phyloP scores from a whole-genome alignment of 2,329 filamentous ascomycete genomes.

The Fusarium pseudograminearum region DNA sequence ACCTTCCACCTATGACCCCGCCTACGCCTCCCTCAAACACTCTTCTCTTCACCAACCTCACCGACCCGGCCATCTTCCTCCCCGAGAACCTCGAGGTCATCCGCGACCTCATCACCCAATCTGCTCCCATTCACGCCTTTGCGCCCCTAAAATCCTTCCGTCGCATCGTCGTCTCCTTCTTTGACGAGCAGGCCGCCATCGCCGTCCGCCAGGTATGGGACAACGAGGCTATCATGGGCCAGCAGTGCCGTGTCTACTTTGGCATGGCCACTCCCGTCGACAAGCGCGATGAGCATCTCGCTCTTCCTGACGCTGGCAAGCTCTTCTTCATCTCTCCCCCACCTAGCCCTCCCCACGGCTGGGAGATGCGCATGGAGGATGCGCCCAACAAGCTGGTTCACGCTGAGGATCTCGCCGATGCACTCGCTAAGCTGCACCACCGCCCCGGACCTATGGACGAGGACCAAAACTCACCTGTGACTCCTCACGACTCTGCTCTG shows the following conservation, averaged over 20 bases:
- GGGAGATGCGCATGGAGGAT: conserved; percentile 76
- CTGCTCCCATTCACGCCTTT: conserved; percentile 81
- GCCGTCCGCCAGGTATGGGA: conserved; percentile 79
- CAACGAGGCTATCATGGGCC: conserved; percentile 78
- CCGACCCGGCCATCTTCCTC: conserved; percentile 78
- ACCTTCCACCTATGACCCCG: conserved; percentile 74
- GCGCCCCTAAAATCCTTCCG: conserved; percentile 85
- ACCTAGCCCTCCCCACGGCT: conserved; percentile 75
- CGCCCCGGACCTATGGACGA: conserved; percentile 56
- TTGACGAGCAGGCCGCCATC: conserved; percentile 75
- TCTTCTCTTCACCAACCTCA: conserved; percentile 84
- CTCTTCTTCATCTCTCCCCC: conserved; percentile 80
- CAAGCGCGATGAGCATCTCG: conserved; percentile 67
- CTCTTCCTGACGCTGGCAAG: conserved; percentile 76
- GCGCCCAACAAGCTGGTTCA: conserved; percentile 78
- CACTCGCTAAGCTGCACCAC: conserved; percentile 71
- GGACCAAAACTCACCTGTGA: conserved; percentile 49
- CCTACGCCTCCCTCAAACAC: conserved; percentile 86
- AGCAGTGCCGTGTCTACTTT: conserved; percentile 76
- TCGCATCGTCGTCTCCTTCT: conserved; percentile 84
- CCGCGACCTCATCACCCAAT: conserved; percentile 74
- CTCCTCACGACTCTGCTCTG: conserved; percentile 48
- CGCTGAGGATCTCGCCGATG: conserved; percentile 75
- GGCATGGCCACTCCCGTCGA: conserved; percentile 71
- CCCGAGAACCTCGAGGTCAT: conserved; percentile 80